phyloP scores from a whole-genome alignment of 345 rosid genomes.

The Acer negundo region DNA sequence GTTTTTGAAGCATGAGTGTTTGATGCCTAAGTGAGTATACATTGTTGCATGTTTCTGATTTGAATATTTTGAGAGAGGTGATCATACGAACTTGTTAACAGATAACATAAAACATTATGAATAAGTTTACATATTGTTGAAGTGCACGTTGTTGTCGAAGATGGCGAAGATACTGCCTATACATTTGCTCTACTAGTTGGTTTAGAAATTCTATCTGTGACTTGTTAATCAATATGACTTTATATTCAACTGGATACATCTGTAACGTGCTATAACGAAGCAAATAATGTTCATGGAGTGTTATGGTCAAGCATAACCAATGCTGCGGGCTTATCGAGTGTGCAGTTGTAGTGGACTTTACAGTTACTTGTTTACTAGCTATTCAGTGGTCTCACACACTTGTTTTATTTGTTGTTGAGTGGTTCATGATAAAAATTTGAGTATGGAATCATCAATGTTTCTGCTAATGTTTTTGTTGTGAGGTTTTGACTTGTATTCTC shows the following conservation, averaged over 20 bases:
- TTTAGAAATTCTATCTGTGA: no score
- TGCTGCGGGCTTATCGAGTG: neutral
- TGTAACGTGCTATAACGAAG: neutral
- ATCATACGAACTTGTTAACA: no score
- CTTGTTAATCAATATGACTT: neutral
- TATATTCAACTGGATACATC: neutral
- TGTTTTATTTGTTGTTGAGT: neutral
- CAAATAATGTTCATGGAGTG: neutral
- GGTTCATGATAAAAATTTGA: conserved; percentile 12
- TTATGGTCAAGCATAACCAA: neutral
- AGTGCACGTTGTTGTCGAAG: no score
- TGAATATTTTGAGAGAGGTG: no score
- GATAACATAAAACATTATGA: no score
- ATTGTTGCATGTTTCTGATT: no score
- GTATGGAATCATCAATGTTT: conserved; percentile 4
- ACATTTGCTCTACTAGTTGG: no score
- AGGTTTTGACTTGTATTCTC: no score
- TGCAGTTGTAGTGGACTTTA: conserved; percentile 3
- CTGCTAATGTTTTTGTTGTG: neutral
- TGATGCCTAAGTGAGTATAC: no score
- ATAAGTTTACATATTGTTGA: no score
- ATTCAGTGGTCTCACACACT: neutral
- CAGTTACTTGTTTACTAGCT: neutral
- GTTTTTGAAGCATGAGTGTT: no score
- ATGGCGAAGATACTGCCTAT: no score